Evolutionary conservation across 2,329 filamentous ascomycete genomes (phyloP).

Genomic region (Pyrenophora tritici-repentis): DNA sequence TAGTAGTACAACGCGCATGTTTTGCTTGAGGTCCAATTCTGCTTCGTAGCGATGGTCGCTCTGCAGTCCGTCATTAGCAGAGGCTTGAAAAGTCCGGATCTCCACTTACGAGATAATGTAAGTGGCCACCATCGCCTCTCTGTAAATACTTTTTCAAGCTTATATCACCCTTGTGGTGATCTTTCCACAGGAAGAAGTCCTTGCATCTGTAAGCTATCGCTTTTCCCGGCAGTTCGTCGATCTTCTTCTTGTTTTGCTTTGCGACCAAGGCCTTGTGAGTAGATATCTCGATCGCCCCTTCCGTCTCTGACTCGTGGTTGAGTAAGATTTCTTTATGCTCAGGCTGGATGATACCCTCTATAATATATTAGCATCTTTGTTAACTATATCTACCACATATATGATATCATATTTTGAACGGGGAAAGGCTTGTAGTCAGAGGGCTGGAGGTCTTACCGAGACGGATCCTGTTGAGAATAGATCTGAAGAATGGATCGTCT

Average conservation of each 20-base stretch:
- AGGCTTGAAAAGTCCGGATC: not conserved
- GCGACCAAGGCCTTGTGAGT: slow-evolving; percentile 44
- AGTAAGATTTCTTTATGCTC: no score
- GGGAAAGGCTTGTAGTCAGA: no score
- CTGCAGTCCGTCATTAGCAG: slow-evolving; percentile 1
- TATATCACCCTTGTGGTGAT: slow-evolving; percentile 23
- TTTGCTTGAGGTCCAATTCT: slow-evolving; percentile 54
- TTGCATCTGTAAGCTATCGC: slow-evolving; percentile 37
- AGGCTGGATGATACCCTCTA: no score
- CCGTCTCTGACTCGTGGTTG: slow-evolving; percentile 43
- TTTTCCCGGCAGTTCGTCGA: slow-evolving; percentile 34
- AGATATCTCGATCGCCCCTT: slow-evolving; percentile 54
- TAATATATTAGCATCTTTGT: slow-evolving; percentile 3
- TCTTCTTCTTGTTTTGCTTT: slow-evolving; percentile 39
- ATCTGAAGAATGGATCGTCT: slow-evolving; percentile 58
- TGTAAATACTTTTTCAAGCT: slow-evolving; percentile 14
- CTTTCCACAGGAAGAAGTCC: slow-evolving; percentile 52
- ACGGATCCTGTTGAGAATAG: slow-evolving; percentile 61
- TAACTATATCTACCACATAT: no score
- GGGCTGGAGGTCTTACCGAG: slow-evolving; percentile 45
- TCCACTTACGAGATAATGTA: no score
- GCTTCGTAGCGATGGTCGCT: slow-evolving; percentile 55
- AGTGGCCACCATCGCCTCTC: slow-evolving; percentile 4
- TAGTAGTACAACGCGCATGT: slow-evolving; percentile 60
- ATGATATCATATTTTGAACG: no score